These are phyloP conservation scores for Tetrapisispora fleetii DNA, from an alignment of 805 yeast genomes.

Conservation along the genomic window DNA sequence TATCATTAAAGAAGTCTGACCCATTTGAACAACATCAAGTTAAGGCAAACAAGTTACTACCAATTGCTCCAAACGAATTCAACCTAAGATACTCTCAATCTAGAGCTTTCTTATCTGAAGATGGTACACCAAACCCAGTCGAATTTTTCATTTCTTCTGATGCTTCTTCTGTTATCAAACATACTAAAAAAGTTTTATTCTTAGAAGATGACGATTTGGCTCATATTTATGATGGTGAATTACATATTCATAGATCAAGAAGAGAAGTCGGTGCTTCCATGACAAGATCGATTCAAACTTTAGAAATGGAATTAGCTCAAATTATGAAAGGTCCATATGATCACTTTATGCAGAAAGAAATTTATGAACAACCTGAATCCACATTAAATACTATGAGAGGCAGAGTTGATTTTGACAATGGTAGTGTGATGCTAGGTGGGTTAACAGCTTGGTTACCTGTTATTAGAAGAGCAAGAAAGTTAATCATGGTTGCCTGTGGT, in stretches of 20 bases:
- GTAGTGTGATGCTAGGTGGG: constrained; percentile 79
- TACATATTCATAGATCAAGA: constrained; percentile 94
- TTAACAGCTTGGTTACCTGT: constrained; percentile 74
- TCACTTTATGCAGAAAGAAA: constrained; percentile 98
- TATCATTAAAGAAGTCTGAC: neutral
- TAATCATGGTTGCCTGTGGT: constrained; percentile 98
- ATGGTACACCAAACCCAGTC: constrained; percentile 84
- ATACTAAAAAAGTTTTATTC: constrained; percentile 92
- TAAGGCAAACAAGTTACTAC: constrained; percentile 28
- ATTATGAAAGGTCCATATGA: constrained; percentile 95
- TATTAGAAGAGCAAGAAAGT: constrained; percentile 87
- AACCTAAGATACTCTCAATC: constrained; percentile 81
- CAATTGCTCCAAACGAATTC: constrained; percentile 46
- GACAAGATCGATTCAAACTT: constrained; percentile 89
- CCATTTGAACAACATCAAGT: constrained; percentile 1
- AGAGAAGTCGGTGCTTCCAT: constrained; percentile 83
- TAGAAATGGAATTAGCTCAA: constrained; percentile 93
- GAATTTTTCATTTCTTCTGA: constrained; percentile 95
- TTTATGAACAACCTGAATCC: constrained; percentile 97
- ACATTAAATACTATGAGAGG: constrained; percentile 99
- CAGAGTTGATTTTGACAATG: constrained; percentile 83
- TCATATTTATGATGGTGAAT: constrained; percentile 94
- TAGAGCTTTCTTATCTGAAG: constrained; percentile 92
- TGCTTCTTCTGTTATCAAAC: constrained; percentile 92
- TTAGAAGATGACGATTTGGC: constrained; percentile 98